Evolutionary conservation across 2,329 filamentous ascomycete species (phyloP), one percentile per base, ranked within the genome.

Genomic region (Clarireedia sp.): DNA sequence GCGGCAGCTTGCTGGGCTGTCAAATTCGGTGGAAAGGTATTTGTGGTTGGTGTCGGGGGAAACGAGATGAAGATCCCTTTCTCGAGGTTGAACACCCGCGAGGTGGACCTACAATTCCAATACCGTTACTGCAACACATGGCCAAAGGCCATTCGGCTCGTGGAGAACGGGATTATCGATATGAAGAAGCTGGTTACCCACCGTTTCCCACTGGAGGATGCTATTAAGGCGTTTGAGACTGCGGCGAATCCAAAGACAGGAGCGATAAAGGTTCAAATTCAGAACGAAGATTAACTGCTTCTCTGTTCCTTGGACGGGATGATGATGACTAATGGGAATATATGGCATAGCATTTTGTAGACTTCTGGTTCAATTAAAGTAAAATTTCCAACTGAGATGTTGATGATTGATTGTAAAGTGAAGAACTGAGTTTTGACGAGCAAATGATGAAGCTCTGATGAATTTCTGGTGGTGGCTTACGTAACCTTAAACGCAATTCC

Each of bases 201-300:
- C 75, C 80, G 89, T 17, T 96, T 87, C 74, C 76, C 79, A 61
- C 74, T 97, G 38, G 91, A 96, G 74, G 86, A 97, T 69, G 90
- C 91, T 0, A 72, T 94, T 26, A 82, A 92, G 73, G 92, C 92
- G 7, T 97, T 97, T 71, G 83, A 90, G 74, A 94, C 89, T 41
- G 90, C 91, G 19, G 83, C 87, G 8, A 84, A 96, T 72, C 86
- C 90, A 40, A 90, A 87, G 77, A 95, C 88, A 51, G 91, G 92
- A 6, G 90, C 91, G n/a, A 96, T 97, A 73, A 97, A 97, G 79
- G 91, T 96, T 58, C 87, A 90, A 79, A 96, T 96, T 67, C 89
- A 91, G 77, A 90, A 81, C 66, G 67, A 69, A 19, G 55, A 52
- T 26, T 46, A 24, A 46, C 16, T 16, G 5, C 3, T n/a, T 12